phyloP scores from a whole-genome alignment of 768 basidiomycete genomes.

The Auriscalpium orientale region DNA sequence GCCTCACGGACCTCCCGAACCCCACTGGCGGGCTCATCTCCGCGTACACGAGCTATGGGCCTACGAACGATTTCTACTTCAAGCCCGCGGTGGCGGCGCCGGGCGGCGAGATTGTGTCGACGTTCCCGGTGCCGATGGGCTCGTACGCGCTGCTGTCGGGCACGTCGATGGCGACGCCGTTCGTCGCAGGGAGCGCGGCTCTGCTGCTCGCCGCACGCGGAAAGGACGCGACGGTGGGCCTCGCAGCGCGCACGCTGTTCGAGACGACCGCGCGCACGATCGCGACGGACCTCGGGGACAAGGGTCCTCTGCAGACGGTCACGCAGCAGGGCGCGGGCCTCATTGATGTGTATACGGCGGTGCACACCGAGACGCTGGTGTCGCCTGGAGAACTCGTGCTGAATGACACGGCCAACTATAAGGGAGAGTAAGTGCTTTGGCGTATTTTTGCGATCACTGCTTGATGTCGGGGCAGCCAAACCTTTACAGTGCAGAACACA shows the following conservation, averaged over 20 bases:
- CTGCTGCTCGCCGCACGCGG: not conserved
- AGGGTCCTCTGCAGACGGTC: slow-evolving; percentile 42
- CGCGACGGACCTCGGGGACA: slow-evolving; percentile 29
- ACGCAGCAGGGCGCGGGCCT: slow-evolving; percentile 48
- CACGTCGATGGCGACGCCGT: slow-evolving; percentile 31
- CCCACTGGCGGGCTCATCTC: slow-evolving; percentile 50
- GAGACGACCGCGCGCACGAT: not conserved
- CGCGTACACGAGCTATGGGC: slow-evolving; percentile 49
- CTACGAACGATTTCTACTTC: slow-evolving; percentile 52
- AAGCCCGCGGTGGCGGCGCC: slow-evolving; percentile 48
- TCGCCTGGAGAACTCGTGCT: slow-evolving; percentile 49
- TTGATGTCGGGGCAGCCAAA: slow-evolving; percentile 27
- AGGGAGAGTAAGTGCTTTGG: slow-evolving; percentile 28
- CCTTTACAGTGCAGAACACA: slow-evolving; percentile 46
- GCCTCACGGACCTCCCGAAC: slow-evolving; percentile 36
- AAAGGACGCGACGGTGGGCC: not conserved
- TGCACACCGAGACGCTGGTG: slow-evolving; percentile 43
- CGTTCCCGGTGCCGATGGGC: slow-evolving; percentile 34
- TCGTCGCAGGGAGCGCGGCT: slow-evolving; percentile 15
- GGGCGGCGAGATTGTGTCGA: slow-evolving; percentile 44
- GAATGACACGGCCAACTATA: slow-evolving; percentile 57
- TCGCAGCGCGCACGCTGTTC: not conserved
- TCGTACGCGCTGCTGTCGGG: slow-evolving; percentile 34
- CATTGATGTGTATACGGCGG: slow-evolving; percentile 46
- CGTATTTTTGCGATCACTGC: not conserved